Conservation (phyloP, 1,284 basidiomycete species). For the Stygiomarasmius scandens region DNA sequence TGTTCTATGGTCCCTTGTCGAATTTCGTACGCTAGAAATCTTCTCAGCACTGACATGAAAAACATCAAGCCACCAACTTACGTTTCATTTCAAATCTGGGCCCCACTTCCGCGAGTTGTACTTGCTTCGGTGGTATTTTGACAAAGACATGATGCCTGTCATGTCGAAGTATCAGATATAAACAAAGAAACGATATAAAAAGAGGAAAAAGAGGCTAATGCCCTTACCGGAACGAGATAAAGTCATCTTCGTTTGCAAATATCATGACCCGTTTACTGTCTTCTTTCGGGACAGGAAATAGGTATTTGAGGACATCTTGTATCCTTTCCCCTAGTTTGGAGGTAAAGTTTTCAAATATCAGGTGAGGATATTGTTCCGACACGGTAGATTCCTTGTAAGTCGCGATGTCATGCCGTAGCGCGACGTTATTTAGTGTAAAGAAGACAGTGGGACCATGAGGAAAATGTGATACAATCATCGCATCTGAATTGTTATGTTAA, state of each 20-base stretch:
- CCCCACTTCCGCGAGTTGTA: slow-evolving; percentile 97
- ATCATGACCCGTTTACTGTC: slow-evolving; percentile 98
- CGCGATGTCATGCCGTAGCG: slow-evolving; percentile 90
- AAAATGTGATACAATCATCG: slow-evolving; percentile 96
- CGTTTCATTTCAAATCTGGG: slow-evolving; percentile 98
- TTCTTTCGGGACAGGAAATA: slow-evolving; percentile 98
- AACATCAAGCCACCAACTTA: slow-evolving; percentile 41
- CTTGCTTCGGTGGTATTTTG: slow-evolving; percentile 78
- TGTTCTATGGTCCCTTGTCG: slow-evolving; percentile 97
- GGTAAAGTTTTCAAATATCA: slow-evolving; percentile 95
- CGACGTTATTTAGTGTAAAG: slow-evolving; percentile 94
- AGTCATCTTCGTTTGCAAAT: slow-evolving; percentile 94
- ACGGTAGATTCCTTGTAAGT: slow-evolving; percentile 89
- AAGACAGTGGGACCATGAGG: slow-evolving; percentile 97
- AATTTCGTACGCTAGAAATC: slow-evolving; percentile 88
- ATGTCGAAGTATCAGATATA: slow-evolving; percentile 5
- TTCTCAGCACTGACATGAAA: slow-evolving; percentile 8
- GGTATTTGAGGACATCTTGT: slow-evolving; percentile 82
- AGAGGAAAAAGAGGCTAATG: slow-evolving; percentile 6
- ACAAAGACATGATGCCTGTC: slow-evolving; percentile 97
- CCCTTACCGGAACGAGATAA: slow-evolving; percentile 89
- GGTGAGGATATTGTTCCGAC: slow-evolving; percentile 97
- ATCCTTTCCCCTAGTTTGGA: slow-evolving; percentile 87
- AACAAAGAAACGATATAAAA: too few relatives aligned
- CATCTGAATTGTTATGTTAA: slow-evolving; percentile 54